Percentiles rank a stretch among this genome's conserved stretches.
Evolutionary conservation across 768 basidiomycete species (phyloP).

Genomic region (Glaciozyma antarctica): DNA sequence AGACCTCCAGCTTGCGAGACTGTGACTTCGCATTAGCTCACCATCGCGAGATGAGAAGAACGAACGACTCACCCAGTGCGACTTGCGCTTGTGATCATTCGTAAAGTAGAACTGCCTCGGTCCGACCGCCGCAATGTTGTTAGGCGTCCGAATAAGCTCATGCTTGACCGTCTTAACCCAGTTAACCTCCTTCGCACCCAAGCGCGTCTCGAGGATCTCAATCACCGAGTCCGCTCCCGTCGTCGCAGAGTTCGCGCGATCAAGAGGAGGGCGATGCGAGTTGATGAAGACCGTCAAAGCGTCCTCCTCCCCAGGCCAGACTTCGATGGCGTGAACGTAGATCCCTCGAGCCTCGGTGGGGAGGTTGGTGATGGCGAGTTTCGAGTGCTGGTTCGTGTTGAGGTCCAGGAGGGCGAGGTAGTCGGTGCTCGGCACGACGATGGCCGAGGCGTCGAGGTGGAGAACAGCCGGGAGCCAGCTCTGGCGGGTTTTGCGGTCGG

Average conservation of each 20-base stretch:
- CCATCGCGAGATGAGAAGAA: not conserved
- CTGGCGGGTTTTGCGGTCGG: not conserved
- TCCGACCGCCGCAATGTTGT: constrained; percentile 62
- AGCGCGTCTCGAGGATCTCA: constrained; percentile 56
- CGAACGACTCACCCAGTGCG: constrained; percentile 46
- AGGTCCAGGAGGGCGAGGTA: constrained; percentile 18
- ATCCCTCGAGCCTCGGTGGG: constrained; percentile 16
- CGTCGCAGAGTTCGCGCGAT: constrained; percentile 38
- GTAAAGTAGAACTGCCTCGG: constrained; percentile 60
- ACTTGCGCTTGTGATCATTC: constrained; percentile 55
- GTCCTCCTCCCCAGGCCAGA: constrained; percentile 46
- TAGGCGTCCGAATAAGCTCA: constrained; percentile 54
- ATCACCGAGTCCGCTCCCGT: constrained; percentile 63
- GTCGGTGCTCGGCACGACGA: constrained; percentile 5
- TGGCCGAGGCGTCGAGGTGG: constrained; percentile 6
- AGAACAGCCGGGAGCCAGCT: constrained; percentile 12
- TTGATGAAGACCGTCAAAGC: constrained; percentile 59
- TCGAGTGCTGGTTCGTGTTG: not conserved
- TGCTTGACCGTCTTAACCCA: constrained; percentile 55
- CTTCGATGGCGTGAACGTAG: constrained; percentile 58
- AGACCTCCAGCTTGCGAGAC: constrained; percentile 8
- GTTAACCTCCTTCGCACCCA: constrained; percentile 45
- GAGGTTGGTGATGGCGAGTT: constrained; percentile 12
- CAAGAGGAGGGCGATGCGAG: constrained; percentile 55
- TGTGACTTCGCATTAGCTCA: not conserved